Evolutionary conservation across 257 asterid genomes (phyloP).

Genomic region (Petrea volubilis): DNA sequence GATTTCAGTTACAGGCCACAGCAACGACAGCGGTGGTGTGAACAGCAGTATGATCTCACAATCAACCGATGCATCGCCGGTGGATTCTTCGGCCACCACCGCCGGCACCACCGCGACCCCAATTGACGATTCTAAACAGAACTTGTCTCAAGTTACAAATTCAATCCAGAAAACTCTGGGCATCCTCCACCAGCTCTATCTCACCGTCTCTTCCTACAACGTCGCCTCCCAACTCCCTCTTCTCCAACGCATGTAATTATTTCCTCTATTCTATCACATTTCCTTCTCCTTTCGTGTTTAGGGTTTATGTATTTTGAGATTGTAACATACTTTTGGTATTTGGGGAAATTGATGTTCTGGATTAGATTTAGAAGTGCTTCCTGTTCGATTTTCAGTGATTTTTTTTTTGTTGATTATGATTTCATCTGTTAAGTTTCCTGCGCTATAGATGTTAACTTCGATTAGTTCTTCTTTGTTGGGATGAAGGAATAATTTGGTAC

Average conservation of each 20-base stretch:
- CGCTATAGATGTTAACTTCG: too few species aligned
- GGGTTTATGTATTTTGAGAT: conserved; percentile 3
- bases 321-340: not conserved
- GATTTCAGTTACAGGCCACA: not conserved
- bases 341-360: not conserved
- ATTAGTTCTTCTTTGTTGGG: not conserved
- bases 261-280: conserved; percentile 3
- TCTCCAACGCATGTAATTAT: conserved; percentile 71
- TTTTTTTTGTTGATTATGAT: not conserved
- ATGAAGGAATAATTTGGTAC: conserved; percentile 69
- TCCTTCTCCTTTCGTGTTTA: not conserved
- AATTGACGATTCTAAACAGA: conserved; percentile 59
- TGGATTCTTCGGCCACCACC: conserved; percentile 56
- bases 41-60: conserved; percentile 33
- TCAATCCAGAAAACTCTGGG: conserved; percentile 84
- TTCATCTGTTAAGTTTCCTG: not conserved
- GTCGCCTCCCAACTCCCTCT: conserved; percentile 50
- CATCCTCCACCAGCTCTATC: conserved; percentile 67
- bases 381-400: not conserved
- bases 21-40: conserved; percentile 37
- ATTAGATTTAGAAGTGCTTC: too few species aligned
- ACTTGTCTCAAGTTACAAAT: conserved; percentile 60
- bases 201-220: conserved; percentile 73
- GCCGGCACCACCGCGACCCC: conserved; percentile 30
- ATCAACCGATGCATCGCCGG: conserved; percentile 44